Conservation (phyloP, 2,329 filamentous ascomycete genomes). For the Sclerotinia subarctica region DNA sequence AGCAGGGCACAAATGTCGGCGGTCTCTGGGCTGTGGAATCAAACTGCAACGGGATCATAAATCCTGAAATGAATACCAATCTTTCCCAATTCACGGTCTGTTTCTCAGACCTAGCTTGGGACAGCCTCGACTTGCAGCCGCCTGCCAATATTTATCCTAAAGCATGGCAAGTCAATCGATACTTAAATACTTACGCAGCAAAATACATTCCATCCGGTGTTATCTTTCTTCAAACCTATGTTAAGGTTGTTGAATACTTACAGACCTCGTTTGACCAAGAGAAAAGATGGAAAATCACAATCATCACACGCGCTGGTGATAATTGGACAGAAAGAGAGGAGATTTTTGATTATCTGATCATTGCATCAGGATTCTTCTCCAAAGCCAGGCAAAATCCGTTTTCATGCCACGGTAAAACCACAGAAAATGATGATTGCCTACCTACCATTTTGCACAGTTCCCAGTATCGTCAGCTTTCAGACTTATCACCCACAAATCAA, state of each 20-base stretch:
- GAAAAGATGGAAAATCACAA: conserved; percentile 7
- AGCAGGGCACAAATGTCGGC: conserved; percentile 17
- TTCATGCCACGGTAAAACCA: neutral
- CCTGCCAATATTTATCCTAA: conserved; percentile 14
- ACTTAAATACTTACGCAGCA: conserved; percentile 17
- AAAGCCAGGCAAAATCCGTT: neutral
- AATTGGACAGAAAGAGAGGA: neutral
- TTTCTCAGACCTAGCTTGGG: conserved; percentile 23
- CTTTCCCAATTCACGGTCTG: conserved; percentile 23
- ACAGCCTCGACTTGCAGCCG: conserved; percentile 4
- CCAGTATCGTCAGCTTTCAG: neutral
- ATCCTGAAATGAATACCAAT: conserved; percentile 20
- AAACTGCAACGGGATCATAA: conserved; percentile 16
- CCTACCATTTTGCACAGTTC: conserved; percentile 10
- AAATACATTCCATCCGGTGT: conserved; percentile 11
- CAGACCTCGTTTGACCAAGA: neutral
- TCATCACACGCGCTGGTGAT: neutral
- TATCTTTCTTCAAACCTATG: neutral
- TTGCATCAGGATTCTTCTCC: conserved; percentile 10
- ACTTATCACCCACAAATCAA: neutral
- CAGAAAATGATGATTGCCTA: neutral
- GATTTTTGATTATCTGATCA: conserved; percentile 15
- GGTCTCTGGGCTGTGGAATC: conserved; percentile 23
- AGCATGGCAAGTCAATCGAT: conserved; percentile 23
- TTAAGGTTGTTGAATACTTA: neutral